Base-by-base conservation (phyloP, 768 basidiomycete species). In the Artomyces pyxidatus region DNA sequence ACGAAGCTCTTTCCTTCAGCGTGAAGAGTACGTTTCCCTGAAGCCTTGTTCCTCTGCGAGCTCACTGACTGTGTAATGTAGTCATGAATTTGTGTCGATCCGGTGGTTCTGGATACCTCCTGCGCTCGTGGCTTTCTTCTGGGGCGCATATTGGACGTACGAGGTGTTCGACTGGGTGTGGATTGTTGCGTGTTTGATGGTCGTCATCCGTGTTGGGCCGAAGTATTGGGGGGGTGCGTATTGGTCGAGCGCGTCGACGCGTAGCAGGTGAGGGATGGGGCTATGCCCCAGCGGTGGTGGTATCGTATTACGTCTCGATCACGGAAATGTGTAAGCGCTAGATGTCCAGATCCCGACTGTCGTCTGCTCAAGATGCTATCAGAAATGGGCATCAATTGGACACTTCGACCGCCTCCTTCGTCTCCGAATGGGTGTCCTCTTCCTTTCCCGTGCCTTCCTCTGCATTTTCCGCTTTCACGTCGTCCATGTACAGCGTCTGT, bases 101-200 rank as follows among this genome's bases (percentile, higher is more conserved):
- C 69, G 77, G 41, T 85, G 81, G 80, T 59, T 73, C 16, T 75
- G 85, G 58, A 58, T 71, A 3, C 54, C 64, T 10, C 65, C 85
- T 4, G 76, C 77, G 6, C 60, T 61, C 6, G 63, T 73, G 2
- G 79, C 86, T 40, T 79, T 88, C 58, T 51, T 83, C n/a, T 62
- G 75, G 38, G 89, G 88, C 12, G 76, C 85, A n/a, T 70, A 81
- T 23, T 71, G 68, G 56, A 76, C 81, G 2, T 87, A 86, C 59
- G 59, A 73, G 42, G 74, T 88, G 35, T 85, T 85, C 59, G 81
- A 88, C 45, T 72, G 65, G 28, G 76, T 77, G 0, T 78, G 77
- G 54, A 58, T 76, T 30, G 68, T 67, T 8, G 55, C 80, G 47
- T 71, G 69, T 16, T 55, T 75, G 37, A 57, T 80, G 41, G 72